Percentiles rank a stretch among this genome's conserved stretches.
Evolutionary conservation across 257 asterid genomes (phyloP).

Genomic region (Solanum appendiculatum): DNA sequence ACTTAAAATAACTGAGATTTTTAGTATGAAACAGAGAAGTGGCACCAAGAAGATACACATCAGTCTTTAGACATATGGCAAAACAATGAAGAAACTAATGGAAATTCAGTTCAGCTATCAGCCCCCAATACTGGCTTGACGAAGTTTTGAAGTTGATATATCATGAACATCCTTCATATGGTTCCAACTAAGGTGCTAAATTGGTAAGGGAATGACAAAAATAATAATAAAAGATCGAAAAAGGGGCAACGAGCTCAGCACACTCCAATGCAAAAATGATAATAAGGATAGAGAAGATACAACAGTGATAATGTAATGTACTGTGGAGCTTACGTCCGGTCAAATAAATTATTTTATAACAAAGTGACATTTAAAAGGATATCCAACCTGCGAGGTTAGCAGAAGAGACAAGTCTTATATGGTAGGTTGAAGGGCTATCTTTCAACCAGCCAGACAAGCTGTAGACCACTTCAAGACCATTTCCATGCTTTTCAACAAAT

Average conservation of each 20-base stretch:
- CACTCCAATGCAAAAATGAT: background rate
- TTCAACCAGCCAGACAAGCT: constrained; percentile 84
- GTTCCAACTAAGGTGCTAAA: background rate
- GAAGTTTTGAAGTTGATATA: background rate
- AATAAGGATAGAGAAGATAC: background rate
- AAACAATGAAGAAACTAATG: background rate
- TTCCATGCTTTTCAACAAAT: constrained; percentile 62
- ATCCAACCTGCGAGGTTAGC: constrained; percentile 61
- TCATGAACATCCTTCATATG: background rate
- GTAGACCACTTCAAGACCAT: constrained; percentile 55
- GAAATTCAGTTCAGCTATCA: background rate
- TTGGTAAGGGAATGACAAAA: background rate
- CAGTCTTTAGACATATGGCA: background rate
- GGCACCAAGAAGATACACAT: background rate
- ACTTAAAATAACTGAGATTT: background rate
- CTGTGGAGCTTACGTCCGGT: background rate
- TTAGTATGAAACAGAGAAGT: background rate
- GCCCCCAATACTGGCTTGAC: background rate
- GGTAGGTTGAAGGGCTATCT: constrained; percentile 55
- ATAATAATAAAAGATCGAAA: too few relatives aligned
- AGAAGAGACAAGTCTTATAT: constrained; percentile 59
- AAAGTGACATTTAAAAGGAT: background rate
- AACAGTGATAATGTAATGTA: background rate
- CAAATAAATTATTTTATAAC: background rate
- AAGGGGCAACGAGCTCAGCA: background rate